Percentiles rank a stretch among this genome's conserved stretches.
Evolutionary conservation across 1,284 basidiomycete species (phyloP).

Genomic region (Ganoderma multipileum): DNA sequence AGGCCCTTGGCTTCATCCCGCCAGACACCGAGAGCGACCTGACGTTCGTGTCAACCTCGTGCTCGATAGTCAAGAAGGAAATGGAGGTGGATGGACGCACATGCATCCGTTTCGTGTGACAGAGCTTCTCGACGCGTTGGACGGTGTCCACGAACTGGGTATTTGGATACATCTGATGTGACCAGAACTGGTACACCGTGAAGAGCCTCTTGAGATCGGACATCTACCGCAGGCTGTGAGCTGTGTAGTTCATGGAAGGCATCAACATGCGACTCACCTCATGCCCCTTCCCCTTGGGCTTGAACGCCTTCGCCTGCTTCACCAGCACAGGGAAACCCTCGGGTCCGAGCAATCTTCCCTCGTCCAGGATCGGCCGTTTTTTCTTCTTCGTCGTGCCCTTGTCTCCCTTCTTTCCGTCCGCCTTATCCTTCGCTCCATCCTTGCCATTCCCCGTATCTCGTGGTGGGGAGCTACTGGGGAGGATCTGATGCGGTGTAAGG

Average conservation of each 20-base stretch:
- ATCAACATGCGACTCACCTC: constrained; percentile 62
- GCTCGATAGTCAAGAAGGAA: not conserved
- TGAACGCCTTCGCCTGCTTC: constrained; percentile 76
- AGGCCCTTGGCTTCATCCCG: constrained; percentile 71
- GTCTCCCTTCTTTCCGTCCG: constrained; percentile 44
- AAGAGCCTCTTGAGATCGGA: constrained; percentile 81
- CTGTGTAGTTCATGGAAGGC: not conserved
- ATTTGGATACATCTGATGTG: constrained; percentile 89
- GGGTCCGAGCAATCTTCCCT: constrained; percentile 71
- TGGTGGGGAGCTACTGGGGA: constrained; percentile 56
- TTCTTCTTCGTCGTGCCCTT: constrained; percentile 42
- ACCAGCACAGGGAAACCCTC: constrained; percentile 83
- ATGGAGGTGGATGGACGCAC: constrained; percentile 52
- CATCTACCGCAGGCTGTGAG: constrained; percentile 50
- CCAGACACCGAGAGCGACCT: constrained; percentile 80
- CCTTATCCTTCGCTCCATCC: constrained; percentile 32
- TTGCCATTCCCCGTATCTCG: constrained; percentile 37
- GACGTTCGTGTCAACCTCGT: constrained; percentile 7
- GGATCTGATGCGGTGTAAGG: constrained; percentile 49
- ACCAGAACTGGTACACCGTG: constrained; percentile 90
- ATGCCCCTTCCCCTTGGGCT: constrained; percentile 85
- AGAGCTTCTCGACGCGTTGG: constrained; percentile 82
- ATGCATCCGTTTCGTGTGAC: constrained; percentile 83
- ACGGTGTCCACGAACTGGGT: constrained; percentile 87
- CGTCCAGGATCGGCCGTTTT: constrained; percentile 70